Evolutionary conservation across 306 rosid species (phyloP).

Genomic region (Abrus pulchellus): DNA sequence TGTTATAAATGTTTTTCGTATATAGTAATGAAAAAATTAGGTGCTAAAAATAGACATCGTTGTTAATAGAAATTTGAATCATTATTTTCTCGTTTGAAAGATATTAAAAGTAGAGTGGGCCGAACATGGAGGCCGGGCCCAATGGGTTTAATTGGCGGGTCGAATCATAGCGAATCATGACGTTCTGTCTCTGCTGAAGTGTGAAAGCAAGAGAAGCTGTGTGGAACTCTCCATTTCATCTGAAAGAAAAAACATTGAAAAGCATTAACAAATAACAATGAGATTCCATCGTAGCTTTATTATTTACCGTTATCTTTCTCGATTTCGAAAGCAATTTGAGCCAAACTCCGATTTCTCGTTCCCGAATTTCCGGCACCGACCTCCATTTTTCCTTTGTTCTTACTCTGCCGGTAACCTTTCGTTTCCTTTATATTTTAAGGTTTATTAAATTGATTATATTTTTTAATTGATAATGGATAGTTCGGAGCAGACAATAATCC

Average conservation of each 20-base stretch:
- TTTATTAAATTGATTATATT: not conserved
- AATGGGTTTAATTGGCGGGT: too few species aligned
- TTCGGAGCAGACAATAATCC: not conserved
- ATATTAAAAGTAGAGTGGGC: too few species aligned
- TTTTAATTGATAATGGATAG: not conserved
- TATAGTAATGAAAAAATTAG: too few species aligned
- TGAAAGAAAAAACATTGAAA: not conserved
- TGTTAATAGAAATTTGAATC: not conserved
- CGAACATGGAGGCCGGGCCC: constrained; percentile 4
- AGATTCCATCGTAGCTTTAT: constrained; percentile 36
- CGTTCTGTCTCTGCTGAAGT: not conserved
- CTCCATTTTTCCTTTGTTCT: constrained; percentile 48
- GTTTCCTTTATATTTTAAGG: not conserved
- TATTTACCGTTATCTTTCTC: constrained; percentile 47
- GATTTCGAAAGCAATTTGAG: constrained; percentile 35
- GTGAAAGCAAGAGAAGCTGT: not conserved
- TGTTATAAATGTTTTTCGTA: too few species aligned
- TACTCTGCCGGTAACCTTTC: constrained; percentile 59
- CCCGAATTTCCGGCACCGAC: constrained; percentile 18
- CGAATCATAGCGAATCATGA: not conserved
- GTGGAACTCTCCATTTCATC: not conserved
- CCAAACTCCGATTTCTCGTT: constrained; percentile 23
- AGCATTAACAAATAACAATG: constrained; percentile 47
- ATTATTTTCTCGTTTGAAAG: too few species aligned
- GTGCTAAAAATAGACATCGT: too few species aligned